Evolutionary conservation across 345 rosid genomes (phyloP).

Genomic region (Brassica carinata): DNA sequence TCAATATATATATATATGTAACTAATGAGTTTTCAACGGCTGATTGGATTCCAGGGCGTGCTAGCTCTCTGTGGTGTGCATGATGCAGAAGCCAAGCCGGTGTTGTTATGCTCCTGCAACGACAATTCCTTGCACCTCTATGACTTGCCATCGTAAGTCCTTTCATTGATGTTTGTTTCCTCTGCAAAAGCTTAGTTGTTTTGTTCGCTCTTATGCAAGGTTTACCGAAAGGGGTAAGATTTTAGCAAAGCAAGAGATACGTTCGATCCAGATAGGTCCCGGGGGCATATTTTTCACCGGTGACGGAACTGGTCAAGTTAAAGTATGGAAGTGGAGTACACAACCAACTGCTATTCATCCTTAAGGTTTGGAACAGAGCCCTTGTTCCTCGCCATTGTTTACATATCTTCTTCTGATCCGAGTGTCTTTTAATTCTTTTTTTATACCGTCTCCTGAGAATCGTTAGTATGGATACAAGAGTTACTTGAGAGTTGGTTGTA

Average conservation of each 20-base stretch:
- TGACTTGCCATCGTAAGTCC: conserved; percentile 95
- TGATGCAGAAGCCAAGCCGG: conserved; percentile 80
- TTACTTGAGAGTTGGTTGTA: background rate
- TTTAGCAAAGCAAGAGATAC: conserved; percentile 76
- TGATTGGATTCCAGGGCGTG: conserved; percentile 61
- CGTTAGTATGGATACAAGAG: background rate
- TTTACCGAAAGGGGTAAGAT: conserved; percentile 89
- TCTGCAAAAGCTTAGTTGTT: conserved; percentile 15
- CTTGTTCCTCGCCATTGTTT: background rate
- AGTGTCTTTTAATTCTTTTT: background rate
- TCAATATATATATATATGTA: background rate
- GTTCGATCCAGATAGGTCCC: conserved; percentile 78
- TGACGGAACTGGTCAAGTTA: conserved; percentile 88
- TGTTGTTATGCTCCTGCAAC: conserved; percentile 75
- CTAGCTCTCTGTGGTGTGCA: conserved; percentile 77
- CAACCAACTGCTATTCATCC: conserved; percentile 42
- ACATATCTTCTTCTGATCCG: background rate
- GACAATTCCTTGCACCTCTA: conserved; percentile 70
- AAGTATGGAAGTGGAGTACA: conserved; percentile 82
- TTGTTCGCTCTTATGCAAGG: conserved; percentile 33
- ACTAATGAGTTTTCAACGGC: conserved; percentile 17
- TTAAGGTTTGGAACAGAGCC: conserved; percentile 14
- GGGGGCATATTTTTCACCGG: conserved; percentile 92
- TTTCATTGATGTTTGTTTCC: conserved; percentile 13
- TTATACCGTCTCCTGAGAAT: background rate